Evolutionary conservation across 2,329 filamentous ascomycete species (phyloP).

Genomic region (Stagonosporopsis tanaceti): DNA sequence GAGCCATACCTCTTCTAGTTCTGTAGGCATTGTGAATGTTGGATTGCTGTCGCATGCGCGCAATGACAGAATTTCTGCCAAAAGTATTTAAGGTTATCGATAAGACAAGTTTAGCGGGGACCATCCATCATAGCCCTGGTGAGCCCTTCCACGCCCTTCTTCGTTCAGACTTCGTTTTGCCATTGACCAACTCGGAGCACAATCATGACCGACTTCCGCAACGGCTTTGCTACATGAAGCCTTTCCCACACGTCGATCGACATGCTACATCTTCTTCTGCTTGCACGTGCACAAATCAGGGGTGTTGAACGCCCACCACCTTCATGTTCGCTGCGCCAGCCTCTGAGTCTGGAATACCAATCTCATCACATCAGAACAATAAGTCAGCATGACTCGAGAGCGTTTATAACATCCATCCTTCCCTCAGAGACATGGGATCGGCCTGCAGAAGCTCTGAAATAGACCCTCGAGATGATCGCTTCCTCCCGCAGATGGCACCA

Average conservation of each 20-base stretch:
- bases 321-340: neutral
- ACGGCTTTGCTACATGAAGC: neutral
- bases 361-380: neutral
- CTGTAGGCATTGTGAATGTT: constrained; percentile 55
- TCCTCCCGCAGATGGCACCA: constrained; percentile 31
- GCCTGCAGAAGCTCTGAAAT: constrained; percentile 38
- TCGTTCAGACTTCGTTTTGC: no score
- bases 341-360: neutral
- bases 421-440: constrained; percentile 15
- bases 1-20: constrained; percentile 57
- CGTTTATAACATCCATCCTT: neutral
- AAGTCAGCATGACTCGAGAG: constrained; percentile 10
- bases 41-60: constrained; percentile 20
- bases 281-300: neutral
- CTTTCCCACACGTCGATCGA: neutral
- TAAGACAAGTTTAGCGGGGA: constrained; percentile 26
- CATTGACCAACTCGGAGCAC: neutral
- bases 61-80: constrained; percentile 40
- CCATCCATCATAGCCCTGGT: neutral
- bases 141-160: constrained; percentile 16
- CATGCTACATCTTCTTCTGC: neutral
- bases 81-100: constrained; percentile 44
- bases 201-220: neutral
- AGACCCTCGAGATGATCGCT: constrained; percentile 43
- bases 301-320: neutral